Percentiles rank a stretch among this genome's conserved stretches.
These are phyloP conservation scores for Neophaeococcomyces mojaviensis DNA, from an alignment of 2,329 filamentous ascomycete genomes.

Conservation along the genomic window DNA sequence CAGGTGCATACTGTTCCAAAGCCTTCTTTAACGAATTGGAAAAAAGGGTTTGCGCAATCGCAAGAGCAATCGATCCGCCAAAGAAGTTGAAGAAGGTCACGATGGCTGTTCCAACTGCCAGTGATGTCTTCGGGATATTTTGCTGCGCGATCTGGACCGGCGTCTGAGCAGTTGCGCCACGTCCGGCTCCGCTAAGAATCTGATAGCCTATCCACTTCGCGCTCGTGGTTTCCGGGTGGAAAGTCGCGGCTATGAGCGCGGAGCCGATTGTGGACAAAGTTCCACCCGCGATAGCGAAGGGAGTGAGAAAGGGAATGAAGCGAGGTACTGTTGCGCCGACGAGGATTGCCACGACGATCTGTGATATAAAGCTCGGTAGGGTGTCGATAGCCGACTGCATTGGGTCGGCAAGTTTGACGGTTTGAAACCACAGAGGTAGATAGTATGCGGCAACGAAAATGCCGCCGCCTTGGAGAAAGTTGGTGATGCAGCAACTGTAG, in stretches of 20 bases:
- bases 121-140: slow-evolving; percentile 14
- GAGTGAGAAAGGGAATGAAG: slow-evolving; percentile 19
- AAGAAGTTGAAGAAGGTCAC: slow-evolving; percentile 22
- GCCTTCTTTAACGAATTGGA: slow-evolving; percentile 13
- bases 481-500: slow-evolving; percentile 14
- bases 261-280: slow-evolving; percentile 22
- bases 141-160: slow-evolving; percentile 20
- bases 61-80: slow-evolving; percentile 21
- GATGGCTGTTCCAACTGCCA: slow-evolving; percentile 20
- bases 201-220: slow-evolving; percentile 28
- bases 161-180: slow-evolving; percentile 22
- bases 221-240: slow-evolving; percentile 18
- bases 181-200: slow-evolving; percentile 23
- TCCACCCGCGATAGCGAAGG: slow-evolving; percentile 22
- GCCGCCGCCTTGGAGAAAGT: slow-evolving; percentile 17
- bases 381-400: slow-evolving; percentile 21
- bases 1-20: slow-evolving; percentile 9
- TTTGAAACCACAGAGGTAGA: slow-evolving; percentile 26
- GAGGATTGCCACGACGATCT: slow-evolving; percentile 14
- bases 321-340: slow-evolving; percentile 16
- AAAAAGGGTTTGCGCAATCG: slow-evolving; percentile 20
- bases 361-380: slow-evolving; percentile 20
- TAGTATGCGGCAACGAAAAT: slow-evolving; percentile 22
- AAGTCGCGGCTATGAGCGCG: slow-evolving; percentile 24
- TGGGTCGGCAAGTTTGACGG: slow-evolving; percentile 21